phyloP scores from a whole-genome alignment of 2,329 filamentous ascomycete genomes.

The Xenoacremonium recifei region DNA sequence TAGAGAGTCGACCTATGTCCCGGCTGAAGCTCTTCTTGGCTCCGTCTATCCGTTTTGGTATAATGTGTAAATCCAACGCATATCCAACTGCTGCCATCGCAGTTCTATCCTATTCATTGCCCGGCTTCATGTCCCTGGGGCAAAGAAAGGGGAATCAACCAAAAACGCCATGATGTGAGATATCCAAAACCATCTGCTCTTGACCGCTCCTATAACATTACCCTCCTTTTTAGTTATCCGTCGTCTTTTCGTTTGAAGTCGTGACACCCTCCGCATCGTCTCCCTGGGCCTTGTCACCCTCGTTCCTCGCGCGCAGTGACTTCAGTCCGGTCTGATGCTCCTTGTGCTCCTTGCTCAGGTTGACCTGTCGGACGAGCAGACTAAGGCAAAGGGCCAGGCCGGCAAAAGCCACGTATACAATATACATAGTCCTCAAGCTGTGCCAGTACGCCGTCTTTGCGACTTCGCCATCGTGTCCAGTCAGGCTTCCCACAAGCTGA shows the following conservation, averaged over 20 bases:
- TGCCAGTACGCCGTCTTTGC: slow-evolving; percentile 48
- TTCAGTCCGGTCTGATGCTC: slow-evolving; percentile 59
- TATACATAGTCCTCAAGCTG: slow-evolving; percentile 55
- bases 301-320: slow-evolving; percentile 33
- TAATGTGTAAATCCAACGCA: no score
- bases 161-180: no score
- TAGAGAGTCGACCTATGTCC: no score
- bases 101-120: no score
- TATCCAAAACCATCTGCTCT: no score
- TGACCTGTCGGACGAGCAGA: slow-evolving; percentile 46
- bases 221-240: slow-evolving; percentile 11
- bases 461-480: slow-evolving; percentile 39
- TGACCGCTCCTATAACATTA: no score
- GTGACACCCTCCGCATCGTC: no score
- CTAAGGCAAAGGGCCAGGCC: slow-evolving; percentile 47
- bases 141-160: no score
- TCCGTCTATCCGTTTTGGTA: no score
- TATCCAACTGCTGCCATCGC: no score
- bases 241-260: slow-evolving; percentile 15
- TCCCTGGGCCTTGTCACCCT: slow-evolving; percentile 13
- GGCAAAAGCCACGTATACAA: slow-evolving; percentile 52
- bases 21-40: no score
- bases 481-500: slow-evolving; percentile 52
- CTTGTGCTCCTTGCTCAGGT: slow-evolving; percentile 53
- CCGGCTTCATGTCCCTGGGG: no score